These are phyloP conservation scores for Kwoniella shivajii DNA, from an alignment of 1,284 basidiomycete genomes.

Conservation along the genomic window DNA sequence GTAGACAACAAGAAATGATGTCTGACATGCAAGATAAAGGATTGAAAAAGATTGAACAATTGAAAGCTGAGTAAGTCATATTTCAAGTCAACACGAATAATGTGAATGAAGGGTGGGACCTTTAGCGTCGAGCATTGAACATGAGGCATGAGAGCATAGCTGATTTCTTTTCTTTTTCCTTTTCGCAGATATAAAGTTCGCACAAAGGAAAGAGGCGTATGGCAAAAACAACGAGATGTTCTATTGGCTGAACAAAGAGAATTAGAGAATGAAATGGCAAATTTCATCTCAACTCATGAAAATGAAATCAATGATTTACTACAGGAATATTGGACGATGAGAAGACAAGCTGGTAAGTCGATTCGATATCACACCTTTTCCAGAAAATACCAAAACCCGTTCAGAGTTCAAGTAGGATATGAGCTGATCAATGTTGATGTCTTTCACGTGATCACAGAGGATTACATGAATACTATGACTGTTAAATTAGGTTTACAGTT, in stretches of 20 bases:
- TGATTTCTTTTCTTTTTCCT: background rate
- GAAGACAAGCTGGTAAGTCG: slow-evolving; percentile 70
- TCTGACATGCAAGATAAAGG: slow-evolving; percentile 71
- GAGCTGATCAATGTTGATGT: background rate
- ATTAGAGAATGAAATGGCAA: slow-evolving; percentile 63
- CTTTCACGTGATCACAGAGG: slow-evolving; percentile 28
- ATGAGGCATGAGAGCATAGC: too few species aligned
- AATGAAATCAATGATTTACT: slow-evolving; percentile 73
- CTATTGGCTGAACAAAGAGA: slow-evolving; percentile 36
- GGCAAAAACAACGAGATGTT: slow-evolving; percentile 32
- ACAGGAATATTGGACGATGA: slow-evolving; percentile 74
- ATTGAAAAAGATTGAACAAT: slow-evolving; percentile 67
- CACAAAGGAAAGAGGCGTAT: slow-evolving; percentile 34
- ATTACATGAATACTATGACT: slow-evolving; percentile 51
- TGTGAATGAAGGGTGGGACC: too few species aligned
- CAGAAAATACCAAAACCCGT: too few species aligned
- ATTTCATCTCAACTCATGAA: slow-evolving; percentile 71
- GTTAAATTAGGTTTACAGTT: slow-evolving; percentile 42
- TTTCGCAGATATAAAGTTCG: slow-evolving; percentile 28
- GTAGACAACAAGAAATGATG: slow-evolving; percentile 70
- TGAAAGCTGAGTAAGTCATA: slow-evolving; percentile 71
- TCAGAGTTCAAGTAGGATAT: too few species aligned
- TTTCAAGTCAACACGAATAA: background rate
- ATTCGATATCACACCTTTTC: too few species aligned
- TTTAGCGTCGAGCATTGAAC: too few species aligned